Base-by-base conservation (phyloP, 306 rosid genomes). In the Glycine latifolia region DNA sequence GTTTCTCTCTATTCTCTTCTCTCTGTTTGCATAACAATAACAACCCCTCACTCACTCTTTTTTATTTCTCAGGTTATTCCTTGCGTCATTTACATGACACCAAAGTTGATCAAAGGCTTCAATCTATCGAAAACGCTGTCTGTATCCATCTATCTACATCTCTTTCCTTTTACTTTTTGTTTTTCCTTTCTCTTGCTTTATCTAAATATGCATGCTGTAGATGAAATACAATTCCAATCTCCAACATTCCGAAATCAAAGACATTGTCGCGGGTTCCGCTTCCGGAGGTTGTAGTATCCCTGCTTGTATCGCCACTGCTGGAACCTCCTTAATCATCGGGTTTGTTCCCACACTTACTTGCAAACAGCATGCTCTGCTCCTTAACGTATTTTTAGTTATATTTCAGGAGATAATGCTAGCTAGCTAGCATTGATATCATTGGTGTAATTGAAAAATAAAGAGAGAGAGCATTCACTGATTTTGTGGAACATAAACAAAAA, bases 251-350 rank as follows among this genome's bases (percentile, higher is more conserved):
- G 94, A 91, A 80, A 81, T 93, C 68, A 81, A 68, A 79, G 87
- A 91, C 76, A 89, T 91, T 56, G 91, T 94, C 80, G 11, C 49
- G 0, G 85, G 73, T 68, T 69, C 49, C 0, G 85, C 75, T 68
- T 69, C 86, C 0, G 85, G 94, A 76, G 83, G 84, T 70, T 14
- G 77, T 78, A 92, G 89, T 69, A 16, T 88, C 80, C 89, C 97
- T 69, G 84, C 94, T 10, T 92, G 94, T 84, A 61, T 84, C 20
- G 99, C 99, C 70, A 96, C 98, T 67, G 99, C 98, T 2, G 99
- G 94, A 87, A 96, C 97, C 50, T 61, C 97, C 80, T 91, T 93
- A 17, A 37, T 96, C 47, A 63, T 96, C 11, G 99, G 99, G 99
- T 96, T 80, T 84, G 89, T 73, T 84, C 50, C 58, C 77, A 44